Percentiles rank a stretch among this genome's conserved stretches.
These are phyloP conservation scores for Priceomyces haplophilus DNA, from an alignment of 805 yeast genomes.

Conservation along the genomic window DNA sequence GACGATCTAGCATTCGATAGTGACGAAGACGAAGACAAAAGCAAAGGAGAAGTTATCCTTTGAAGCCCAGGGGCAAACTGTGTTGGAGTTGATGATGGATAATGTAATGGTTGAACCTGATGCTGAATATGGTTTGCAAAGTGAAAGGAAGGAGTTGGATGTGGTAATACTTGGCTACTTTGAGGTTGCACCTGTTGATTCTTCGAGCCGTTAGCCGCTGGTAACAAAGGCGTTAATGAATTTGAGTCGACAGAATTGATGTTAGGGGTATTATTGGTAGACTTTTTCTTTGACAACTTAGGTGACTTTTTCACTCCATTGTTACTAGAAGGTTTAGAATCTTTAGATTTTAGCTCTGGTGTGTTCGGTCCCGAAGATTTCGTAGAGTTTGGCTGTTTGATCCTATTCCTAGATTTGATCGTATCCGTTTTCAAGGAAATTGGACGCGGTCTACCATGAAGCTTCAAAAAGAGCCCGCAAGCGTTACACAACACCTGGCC, in stretches of 20 bases:
- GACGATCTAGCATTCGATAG: slow-evolving; percentile 38
- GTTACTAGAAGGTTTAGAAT: slow-evolving; percentile 20
- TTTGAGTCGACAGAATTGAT: slow-evolving; percentile 9
- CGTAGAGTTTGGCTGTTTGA: slow-evolving; percentile 48
- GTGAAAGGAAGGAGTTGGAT: slow-evolving; percentile 8
- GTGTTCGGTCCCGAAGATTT: slow-evolving; percentile 49
- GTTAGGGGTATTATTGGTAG: slow-evolving; percentile 6
- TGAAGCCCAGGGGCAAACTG: slow-evolving; percentile 66
- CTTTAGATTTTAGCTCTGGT: slow-evolving; percentile 55
- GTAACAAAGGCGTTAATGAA: slow-evolving; percentile 27
- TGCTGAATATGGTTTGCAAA: slow-evolving; percentile 20
- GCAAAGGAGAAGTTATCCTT: slow-evolving; percentile 61
- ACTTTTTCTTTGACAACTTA: slow-evolving; percentile 15
- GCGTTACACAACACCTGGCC: slow-evolving; percentile 84
- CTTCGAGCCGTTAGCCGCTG: slow-evolving; percentile 16
- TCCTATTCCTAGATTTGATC: slow-evolving; percentile 85
- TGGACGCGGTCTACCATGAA: slow-evolving; percentile 92
- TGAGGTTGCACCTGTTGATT: slow-evolving; percentile 6
- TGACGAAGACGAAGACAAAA: slow-evolving; percentile 51
- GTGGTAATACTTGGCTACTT: slow-evolving; percentile 6
- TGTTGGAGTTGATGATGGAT: slow-evolving; percentile 67
- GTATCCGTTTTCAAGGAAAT: slow-evolving; percentile 88
- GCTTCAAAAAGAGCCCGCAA: slow-evolving; percentile 82
- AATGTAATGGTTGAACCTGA: slow-evolving; percentile 55
- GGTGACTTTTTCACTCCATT: slow-evolving; percentile 23